Evolutionary conservation across 352 stramenopile genomes (phyloP).

Genomic region (Blastocystis hominis): DNA sequence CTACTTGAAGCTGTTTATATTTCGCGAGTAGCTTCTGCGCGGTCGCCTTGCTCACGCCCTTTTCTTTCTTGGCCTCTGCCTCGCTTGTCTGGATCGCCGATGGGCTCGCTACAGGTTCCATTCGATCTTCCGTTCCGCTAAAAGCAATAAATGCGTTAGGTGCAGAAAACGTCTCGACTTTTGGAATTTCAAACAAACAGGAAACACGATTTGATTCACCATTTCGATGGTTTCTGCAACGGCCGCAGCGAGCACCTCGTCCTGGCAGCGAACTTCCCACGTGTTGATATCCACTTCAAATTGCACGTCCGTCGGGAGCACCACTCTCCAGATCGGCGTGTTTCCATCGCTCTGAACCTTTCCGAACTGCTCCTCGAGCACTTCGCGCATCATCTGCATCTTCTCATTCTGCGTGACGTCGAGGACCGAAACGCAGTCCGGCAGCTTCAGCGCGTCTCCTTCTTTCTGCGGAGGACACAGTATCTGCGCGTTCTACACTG

Average conservation of each 20-base stretch:
- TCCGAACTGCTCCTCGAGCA: slow-evolving; percentile 38
- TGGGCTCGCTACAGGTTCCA: not conserved
- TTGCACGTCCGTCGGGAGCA: not conserved
- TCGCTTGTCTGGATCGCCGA: not conserved
- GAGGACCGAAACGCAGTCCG: not conserved
- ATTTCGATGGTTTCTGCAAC: not conserved
- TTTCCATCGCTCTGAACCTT: not conserved
- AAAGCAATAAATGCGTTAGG: not conserved
- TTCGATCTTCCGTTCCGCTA: not conserved
- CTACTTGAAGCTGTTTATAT: slow-evolving; percentile 37
- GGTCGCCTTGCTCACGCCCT: slow-evolving; percentile 45
- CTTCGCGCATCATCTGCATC: not conserved
- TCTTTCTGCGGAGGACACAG: not conserved
- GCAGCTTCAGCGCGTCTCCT: not conserved
- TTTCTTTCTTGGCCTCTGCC: slow-evolving; percentile 38
- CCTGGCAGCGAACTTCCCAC: slow-evolving; percentile 4
- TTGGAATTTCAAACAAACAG: not conserved
- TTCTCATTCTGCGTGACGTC: not conserved
- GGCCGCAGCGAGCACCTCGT: not conserved
- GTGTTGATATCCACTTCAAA: not conserved
- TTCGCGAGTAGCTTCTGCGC: slow-evolving; percentile 46
- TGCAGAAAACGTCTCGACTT: not conserved
- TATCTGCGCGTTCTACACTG: not conserved
- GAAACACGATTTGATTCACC: not conserved
- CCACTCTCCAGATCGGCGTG: not conserved